Base-by-base conservation (phyloP, 768 basidiomycete species). In the Rhizopogon salebrosus region DNA sequence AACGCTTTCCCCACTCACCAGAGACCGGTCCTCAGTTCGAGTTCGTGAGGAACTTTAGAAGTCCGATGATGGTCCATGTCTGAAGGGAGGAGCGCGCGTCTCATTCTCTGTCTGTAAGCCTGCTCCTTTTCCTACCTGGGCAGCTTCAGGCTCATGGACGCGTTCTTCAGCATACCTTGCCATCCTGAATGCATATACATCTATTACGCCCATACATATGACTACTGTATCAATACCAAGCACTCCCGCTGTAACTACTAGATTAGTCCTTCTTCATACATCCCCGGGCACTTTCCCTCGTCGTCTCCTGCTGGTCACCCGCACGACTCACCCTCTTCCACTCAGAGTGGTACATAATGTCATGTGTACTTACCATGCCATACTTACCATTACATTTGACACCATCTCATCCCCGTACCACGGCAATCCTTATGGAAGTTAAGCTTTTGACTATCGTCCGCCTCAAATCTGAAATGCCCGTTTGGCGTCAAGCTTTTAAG, bases 11-110 rank as follows among this genome's bases (percentile, higher is more conserved):
- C 0, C 79, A 84, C 63, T 86, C 85, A 62, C 88, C 88, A 14
- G 88, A 90, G 70, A 90, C 88, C 2, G 87, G 88, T 16, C 76
- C 84, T 1, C 88, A 90, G 66, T 84, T 82, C 63, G 84, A 89
- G 60, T 90, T 82, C 62, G 88, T 90, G 20, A 76, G 72, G 61
- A 79, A 77, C 60, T 89, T 86, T 60, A 56, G 26, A 41, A 54
- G 43, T 38, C 46, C 52, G 3, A 10, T 13, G 14, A 52, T 38
- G 54, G 34, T 55, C 4, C n/a, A 2, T 31, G 49, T 37, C 14
- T 53, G 38, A 7, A 8, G 3, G 16, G 29, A 11, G 6, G 20
- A 22, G 7, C 11, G 45, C 3, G 22, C 18, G 20, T 31, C 20
- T 31, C 3, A 6, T 45, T 3, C 13, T 14, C 20, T 46, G 45